Conservation (phyloP, 164 flowering plant genomes). For the Magnolia changhungtana region DNA sequence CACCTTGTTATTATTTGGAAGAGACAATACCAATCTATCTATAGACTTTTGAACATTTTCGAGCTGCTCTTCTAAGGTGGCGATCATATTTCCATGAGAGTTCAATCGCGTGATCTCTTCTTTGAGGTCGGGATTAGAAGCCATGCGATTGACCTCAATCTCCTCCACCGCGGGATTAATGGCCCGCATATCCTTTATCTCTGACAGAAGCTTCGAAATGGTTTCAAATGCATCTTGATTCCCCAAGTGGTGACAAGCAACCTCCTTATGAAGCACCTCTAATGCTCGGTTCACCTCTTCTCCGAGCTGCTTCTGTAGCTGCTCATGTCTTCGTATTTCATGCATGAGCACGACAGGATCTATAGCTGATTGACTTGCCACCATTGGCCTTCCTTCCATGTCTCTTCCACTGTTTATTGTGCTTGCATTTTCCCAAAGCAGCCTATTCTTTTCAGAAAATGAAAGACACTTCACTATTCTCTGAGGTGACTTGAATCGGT, state of each 20-base stretch:
- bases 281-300: slow-evolving; percentile 93
- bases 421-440: slow-evolving; percentile 9
- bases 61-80: slow-evolving; percentile 88
- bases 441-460: slow-evolving; percentile 54
- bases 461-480: slow-evolving; percentile 77
- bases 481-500: slow-evolving; percentile 45
- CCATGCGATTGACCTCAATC: slow-evolving; percentile 34
- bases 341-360: slow-evolving; percentile 89
- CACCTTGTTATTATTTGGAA: slow-evolving; percentile 53
- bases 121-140: slow-evolving; percentile 85
- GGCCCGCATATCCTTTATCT: slow-evolving; percentile 79
- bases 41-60: slow-evolving; percentile 96
- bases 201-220: slow-evolving; percentile 88
- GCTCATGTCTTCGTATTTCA: slow-evolving; percentile 94
- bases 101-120: slow-evolving; percentile 98
- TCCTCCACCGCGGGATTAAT: slow-evolving; percentile 39
- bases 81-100: slow-evolving; percentile 90
- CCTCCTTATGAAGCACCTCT: slow-evolving; percentile 94
- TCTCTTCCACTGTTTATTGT: slow-evolving; percentile 37
- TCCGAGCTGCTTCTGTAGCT: slow-evolving; percentile 94
- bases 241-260: slow-evolving; percentile 88
- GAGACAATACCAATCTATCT: slow-evolving; percentile 82
- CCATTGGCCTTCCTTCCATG: slow-evolving; percentile 49
- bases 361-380: slow-evolving; percentile 84
- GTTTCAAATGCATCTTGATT: slow-evolving; percentile 98